Evolutionary conservation across 2,329 filamentous ascomycete genomes (phyloP).

Genomic region (Grosmannia clavigera): DNA sequence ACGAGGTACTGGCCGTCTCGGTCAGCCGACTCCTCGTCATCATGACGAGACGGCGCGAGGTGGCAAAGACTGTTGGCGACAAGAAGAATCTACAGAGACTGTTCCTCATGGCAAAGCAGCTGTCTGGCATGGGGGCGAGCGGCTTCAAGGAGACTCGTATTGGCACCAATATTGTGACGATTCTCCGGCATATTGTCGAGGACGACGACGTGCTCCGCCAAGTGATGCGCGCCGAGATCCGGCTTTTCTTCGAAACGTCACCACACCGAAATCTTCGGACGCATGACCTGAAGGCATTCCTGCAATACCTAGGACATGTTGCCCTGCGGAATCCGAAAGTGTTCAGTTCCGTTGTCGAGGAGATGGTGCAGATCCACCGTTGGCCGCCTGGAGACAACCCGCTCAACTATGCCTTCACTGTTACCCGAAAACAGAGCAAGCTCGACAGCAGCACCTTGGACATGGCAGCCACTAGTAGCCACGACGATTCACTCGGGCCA

Average conservation of each 20-base stretch:
- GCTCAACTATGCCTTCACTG: background rate
- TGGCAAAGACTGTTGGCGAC: conserved; percentile 68
- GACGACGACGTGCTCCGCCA: conserved; percentile 85
- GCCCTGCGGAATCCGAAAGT: conserved; percentile 71
- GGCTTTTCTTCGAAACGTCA: conserved; percentile 58
- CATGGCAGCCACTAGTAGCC: conserved; percentile 3
- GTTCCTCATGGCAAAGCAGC: conserved; percentile 91
- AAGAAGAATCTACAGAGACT: conserved; percentile 81
- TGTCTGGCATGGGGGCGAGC: conserved; percentile 65
- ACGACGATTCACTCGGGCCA: conserved; percentile 30
- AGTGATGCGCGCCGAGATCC: conserved; percentile 84
- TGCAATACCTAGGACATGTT: conserved; percentile 65
- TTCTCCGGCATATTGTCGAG: conserved; percentile 85
- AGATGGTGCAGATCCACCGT: conserved; percentile 62
- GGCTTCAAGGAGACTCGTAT: conserved; percentile 48
- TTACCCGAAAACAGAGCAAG: conserved; percentile 4
- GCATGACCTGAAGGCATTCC: conserved; percentile 59
- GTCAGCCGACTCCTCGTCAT: conserved; percentile 76
- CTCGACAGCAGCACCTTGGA: background rate
- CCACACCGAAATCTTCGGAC: conserved; percentile 36
- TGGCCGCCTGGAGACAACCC: conserved; percentile 28
- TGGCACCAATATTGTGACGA: conserved; percentile 59
- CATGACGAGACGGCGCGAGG: conserved; percentile 63
- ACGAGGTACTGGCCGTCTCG: conserved; percentile 72
- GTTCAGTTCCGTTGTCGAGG: conserved; percentile 79